Evolutionary conservation across 1,284 basidiomycete species (phyloP), one percentile per base, ranked within the genome.

Genomic region (Wallemia mellicola): DNA sequence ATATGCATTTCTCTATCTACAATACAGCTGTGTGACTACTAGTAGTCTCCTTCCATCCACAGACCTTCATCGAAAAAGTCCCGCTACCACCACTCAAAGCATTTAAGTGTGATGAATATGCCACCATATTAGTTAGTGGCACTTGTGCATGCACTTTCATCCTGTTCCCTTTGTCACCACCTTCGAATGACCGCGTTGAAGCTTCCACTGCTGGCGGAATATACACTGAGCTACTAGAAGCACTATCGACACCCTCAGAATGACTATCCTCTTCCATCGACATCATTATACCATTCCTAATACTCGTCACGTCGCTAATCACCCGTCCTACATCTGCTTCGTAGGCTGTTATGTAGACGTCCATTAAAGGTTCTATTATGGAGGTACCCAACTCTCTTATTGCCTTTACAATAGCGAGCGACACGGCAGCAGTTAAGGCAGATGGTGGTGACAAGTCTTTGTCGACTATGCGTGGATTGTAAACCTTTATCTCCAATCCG

Each of bases 1-100:
- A 9, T 32, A 7, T 32, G 19, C 9, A 7, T 19, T 32, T 7
- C 9, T 32, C 9, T 32, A 32, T 32, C 30, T 32, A 48, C 38
- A 48, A 48, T n/a, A n/a, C 22, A 11, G 38, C 38, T 48, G 38
- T 5, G 14, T 17, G 14, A 5, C 9, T 62, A 61, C 77, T 71
- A 32, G 75, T 74, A 1, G 85, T 83, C 61, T 72, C 68, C 65
- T 73, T 76, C 69, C 86, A 89, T 2, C 85, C 86, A 22, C 79
- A 79, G 60, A 77, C 77, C 32, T 72, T 70, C 80, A 85, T 84
- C 66, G 85, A 83, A 65, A 86, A 87, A 24, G 75, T 70, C 2
- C 84, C 86, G 66, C 83, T 79, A 1, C 86, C 86, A 54, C 82
- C 86, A 0, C 83, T 83, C 24, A 89, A 69, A 0, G 86, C 81